These are phyloP conservation scores for Cyclotella distinguenda DNA, from an alignment of 108 stramenopile genomes.

Conservation along the genomic window DNA sequence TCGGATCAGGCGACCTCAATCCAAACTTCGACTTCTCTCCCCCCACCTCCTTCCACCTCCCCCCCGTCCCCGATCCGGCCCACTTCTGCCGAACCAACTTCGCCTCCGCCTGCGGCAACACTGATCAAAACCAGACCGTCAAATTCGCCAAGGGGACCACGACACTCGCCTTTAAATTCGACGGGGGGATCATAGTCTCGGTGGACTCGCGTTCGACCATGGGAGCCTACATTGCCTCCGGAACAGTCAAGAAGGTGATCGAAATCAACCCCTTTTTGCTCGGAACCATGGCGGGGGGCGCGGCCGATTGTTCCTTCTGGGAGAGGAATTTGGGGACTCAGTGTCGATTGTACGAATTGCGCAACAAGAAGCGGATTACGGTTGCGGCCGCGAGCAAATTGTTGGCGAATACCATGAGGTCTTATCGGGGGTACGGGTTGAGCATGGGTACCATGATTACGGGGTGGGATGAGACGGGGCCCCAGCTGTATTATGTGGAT, in stretches of 20 bases:
- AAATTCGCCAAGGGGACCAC: conserved; percentile 99
- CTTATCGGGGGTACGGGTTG: conserved; percentile 98
- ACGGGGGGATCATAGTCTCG: conserved; percentile 91
- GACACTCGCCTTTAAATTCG: conserved; percentile 98
- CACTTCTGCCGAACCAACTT: conserved; percentile 84
- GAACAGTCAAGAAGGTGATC: conserved; percentile 98
- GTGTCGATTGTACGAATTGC: conserved; percentile 96
- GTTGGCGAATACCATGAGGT: conserved; percentile 94
- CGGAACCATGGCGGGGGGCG: conserved; percentile 99
- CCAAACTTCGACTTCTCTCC: conserved; percentile 26
- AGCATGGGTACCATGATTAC: conserved; percentile 99
- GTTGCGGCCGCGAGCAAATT: conserved; percentile 98
- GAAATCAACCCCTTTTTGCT: conserved; percentile 99
- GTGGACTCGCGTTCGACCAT: conserved; percentile 98
- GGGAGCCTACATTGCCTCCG: conserved; percentile 97
- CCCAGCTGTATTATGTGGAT: conserved; percentile 99
- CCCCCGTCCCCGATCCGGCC: conserved; percentile 83
- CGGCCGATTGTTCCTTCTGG: conserved; percentile 99
- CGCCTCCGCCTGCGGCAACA: conserved; percentile 83
- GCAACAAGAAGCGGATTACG: conserved; percentile 96
- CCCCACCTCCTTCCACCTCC: conserved; percentile 61
- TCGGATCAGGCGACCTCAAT: conserved; percentile 45
- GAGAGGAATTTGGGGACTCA: conserved; percentile 97
- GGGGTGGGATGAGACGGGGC: conserved; percentile 98
- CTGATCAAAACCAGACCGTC: conserved; percentile 74